Conservation (phyloP, 306 rosid species). For the Crataegus laevigata region DNA sequence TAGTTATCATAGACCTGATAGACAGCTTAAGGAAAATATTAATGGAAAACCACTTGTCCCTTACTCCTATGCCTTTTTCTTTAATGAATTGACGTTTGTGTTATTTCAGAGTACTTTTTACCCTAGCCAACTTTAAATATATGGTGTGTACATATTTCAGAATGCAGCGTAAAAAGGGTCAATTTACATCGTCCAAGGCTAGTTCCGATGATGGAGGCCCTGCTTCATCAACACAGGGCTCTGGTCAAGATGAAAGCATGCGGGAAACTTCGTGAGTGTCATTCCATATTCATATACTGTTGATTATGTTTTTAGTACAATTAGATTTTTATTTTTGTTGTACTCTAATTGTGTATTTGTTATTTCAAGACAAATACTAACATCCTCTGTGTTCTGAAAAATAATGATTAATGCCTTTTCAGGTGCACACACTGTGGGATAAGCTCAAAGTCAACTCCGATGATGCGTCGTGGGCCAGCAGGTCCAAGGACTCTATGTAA, state of each 20-base stretch:
- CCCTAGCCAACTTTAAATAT: background rate
- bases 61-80: background rate
- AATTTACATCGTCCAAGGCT: slow-evolving; percentile 41
- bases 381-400: background rate
- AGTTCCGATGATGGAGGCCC: slow-evolving; percentile 35
- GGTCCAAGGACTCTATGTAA: slow-evolving; percentile 52
- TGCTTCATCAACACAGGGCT: slow-evolving; percentile 23
- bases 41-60: background rate
- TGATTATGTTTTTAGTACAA: background rate
- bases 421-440: slow-evolving; percentile 51
- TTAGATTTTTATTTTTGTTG: background rate
- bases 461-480: slow-evolving; percentile 57
- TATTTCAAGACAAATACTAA: background rate
- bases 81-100: background rate
- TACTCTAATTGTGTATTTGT: background rate
- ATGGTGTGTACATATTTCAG: slow-evolving; percentile 19
- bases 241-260: slow-evolving; percentile 45
- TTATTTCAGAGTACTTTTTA: background rate
- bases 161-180: slow-evolving; percentile 60
- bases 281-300: background rate
- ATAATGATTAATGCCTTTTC: background rate
- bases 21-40: background rate
- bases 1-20: background rate
- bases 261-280: slow-evolving; percentile 41
- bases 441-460: slow-evolving; percentile 48